Conservation (phyloP, 2,329 filamentous ascomycete species). For the Fusarium buharicum region DNA sequence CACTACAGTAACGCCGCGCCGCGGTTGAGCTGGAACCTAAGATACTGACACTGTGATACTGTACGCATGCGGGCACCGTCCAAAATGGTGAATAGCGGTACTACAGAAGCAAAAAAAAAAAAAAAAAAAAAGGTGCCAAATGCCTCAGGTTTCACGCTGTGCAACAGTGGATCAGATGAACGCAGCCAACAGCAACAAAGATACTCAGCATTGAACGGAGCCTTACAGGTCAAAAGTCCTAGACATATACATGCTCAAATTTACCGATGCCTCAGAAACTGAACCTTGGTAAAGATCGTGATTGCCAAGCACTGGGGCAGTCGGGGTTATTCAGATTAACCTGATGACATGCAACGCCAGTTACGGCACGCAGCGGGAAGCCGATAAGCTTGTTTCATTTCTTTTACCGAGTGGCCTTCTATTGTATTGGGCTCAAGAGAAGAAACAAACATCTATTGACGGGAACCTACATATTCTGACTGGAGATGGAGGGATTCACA, state of each 20-base stretch:
- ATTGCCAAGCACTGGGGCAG: slow-evolving; percentile 27
- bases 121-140: slow-evolving; percentile 21
- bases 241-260: not conserved
- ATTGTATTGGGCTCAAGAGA: not conserved
- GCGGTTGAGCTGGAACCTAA: slow-evolving; percentile 10
- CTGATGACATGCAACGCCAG: slow-evolving; percentile 10
- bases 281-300: slow-evolving; percentile 5
- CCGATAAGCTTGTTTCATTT: slow-evolving; percentile 39
- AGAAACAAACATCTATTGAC: slow-evolving; percentile 30
- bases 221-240: slow-evolving; percentile 3
- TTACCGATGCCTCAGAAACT: slow-evolving; percentile 1
- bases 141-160: slow-evolving; percentile 35
- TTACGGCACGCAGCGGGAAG: slow-evolving; percentile 27
- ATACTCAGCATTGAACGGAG: slow-evolving; percentile 7
- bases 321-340: slow-evolving; percentile 12
- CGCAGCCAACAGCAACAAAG: slow-evolving; percentile 14
- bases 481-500: slow-evolving; percentile 29
- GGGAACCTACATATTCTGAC: slow-evolving; percentile 11
- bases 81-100: slow-evolving; percentile 31
- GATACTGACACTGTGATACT: slow-evolving; percentile 30
- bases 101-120: slow-evolving; percentile 21
- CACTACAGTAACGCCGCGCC: slow-evolving; percentile 29
- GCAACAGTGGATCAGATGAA: slow-evolving; percentile 34
- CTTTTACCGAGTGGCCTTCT: slow-evolving; percentile 19
- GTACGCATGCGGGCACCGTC: slow-evolving; percentile 35